A percentile compares a stretch with the other conserved stretches of the same genome.
These are phyloP conservation scores for Kodamaea lidongshanica DNA, from an alignment of 805 yeast species.

Conservation along the genomic window DNA sequence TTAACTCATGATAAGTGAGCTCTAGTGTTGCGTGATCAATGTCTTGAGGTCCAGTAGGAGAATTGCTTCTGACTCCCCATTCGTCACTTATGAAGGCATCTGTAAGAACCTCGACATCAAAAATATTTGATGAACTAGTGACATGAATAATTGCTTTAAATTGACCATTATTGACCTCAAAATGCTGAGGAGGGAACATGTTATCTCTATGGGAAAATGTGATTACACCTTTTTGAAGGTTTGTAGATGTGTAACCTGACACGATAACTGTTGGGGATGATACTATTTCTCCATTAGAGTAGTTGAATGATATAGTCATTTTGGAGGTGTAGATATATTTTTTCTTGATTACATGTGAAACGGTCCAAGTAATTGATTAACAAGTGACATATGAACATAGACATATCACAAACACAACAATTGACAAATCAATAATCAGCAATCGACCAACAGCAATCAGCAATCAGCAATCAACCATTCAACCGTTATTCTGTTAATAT, in stretches of 20 bases:
- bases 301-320: constrained; percentile 26
- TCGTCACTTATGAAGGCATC: constrained; percentile 30
- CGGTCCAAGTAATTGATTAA: no score
- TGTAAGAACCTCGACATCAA: constrained; percentile 45
- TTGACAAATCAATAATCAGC: no score
- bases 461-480: no score
- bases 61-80: constrained; percentile 21
- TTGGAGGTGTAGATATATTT: neutral
- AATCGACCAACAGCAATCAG: no score
- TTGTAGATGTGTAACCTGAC: constrained; percentile 21
- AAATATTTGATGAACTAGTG: constrained; percentile 32
- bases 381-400: no score
- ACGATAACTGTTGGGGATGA: constrained; percentile 36
- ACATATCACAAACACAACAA: no score
- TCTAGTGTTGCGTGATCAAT: constrained; percentile 21
- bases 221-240: constrained; percentile 20
- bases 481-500: no score
- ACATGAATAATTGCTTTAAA: constrained; percentile 75
- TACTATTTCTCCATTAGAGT: constrained; percentile 30
- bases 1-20: constrained; percentile 42
- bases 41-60: constrained; percentile 11
- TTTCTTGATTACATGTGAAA: constrained; percentile 1
- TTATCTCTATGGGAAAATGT: constrained; percentile 29
- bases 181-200: constrained; percentile 62
- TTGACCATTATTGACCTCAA: constrained; percentile 60